Base-by-base conservation (phyloP, 2,329 filamentous ascomycete species). In the Calonectria honghensis region DNA sequence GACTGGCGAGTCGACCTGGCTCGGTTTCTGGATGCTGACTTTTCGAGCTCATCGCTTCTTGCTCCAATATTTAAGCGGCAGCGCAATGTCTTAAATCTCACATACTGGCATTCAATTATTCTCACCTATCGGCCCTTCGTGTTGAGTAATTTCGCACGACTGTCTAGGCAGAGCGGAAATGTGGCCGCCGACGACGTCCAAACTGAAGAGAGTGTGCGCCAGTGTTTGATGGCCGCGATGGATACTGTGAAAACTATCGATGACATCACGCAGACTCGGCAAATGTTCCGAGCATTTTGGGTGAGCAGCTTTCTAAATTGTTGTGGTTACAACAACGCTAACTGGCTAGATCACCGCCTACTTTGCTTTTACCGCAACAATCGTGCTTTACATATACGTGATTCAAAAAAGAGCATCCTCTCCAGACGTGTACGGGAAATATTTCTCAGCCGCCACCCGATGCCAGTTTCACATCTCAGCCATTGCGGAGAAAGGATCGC, bases 21-120 rank as follows among this genome's bases (percentile, higher is more conserved):
- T 1, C 79, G 82, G 3, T 86, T 87, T 29, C 80, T 87, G 0
- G 85, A 87, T 6, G 78, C 86, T 0, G 85, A 86, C 59, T 84
- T 78, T 20, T 79, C 83, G 27, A 85, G 82, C 48, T 77, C 80
- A 2, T 76, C 84, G 0, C 78, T 85, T 3, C 78, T 86, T 2
- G 79, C 84, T 3, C 85, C 85, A 1, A 85, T 87, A 7, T 86
- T 85, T 54, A 85, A 85, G 65, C 81, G 86, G 0, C 86, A 88
- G 68, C 82, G 84, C 0, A 85, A 87, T 31, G 84, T 87, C 0
- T 76, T 88, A 1, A 87, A 86, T 51, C 73, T 87, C 4, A 83
- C 86, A 1, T 87, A 85, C 61, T 87, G 85, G 84, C 86, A 88
- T 66, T 84, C 86, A 2, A 81, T 84, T 16, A 85, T 88, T 6